These are phyloP conservation scores for Rosa chinensis DNA, from an alignment of 306 rosid species.

Conservation along the genomic window DNA sequence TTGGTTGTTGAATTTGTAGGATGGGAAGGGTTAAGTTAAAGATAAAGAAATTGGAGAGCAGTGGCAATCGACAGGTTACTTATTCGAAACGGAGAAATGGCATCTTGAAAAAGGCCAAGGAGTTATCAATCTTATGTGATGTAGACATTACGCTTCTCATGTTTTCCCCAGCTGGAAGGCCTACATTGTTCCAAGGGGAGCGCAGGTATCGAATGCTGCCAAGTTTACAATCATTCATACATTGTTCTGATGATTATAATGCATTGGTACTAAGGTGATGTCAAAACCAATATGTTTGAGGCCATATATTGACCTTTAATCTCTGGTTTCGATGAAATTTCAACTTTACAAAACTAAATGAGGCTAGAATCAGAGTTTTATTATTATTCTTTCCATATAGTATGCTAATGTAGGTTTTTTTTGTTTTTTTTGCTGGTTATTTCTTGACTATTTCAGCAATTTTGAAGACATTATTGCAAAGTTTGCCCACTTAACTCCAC, in stretches of 20 bases:
- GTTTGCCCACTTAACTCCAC: constrained; percentile 67
- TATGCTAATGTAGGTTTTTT: constrained; percentile 4
- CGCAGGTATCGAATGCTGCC: constrained; percentile 44
- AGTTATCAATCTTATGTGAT: constrained; percentile 71
- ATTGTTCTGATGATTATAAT: not conserved
- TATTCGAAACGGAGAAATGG: constrained; percentile 70
- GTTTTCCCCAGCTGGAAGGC: constrained; percentile 77
- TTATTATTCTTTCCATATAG: not conserved
- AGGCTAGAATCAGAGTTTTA: not conserved
- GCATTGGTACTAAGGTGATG: not conserved
- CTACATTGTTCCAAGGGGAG: constrained; percentile 65
- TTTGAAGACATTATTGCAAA: constrained; percentile 65
- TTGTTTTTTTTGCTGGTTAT: not conserved
- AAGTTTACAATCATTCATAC: not conserved
- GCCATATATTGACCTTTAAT: not conserved
- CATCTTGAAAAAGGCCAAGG: constrained; percentile 74
- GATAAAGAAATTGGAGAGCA: constrained; percentile 78
- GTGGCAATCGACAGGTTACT: constrained; percentile 66
- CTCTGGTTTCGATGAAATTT: not conserved
- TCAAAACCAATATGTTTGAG: not conserved
- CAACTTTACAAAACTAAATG: not conserved
- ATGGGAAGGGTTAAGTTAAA: constrained; percentile 87
- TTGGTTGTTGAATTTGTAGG: constrained; percentile 41
- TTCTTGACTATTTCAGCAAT: constrained; percentile 36
- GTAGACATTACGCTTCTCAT: constrained; percentile 64